phyloP scores from a whole-genome alignment of 805 yeast species.

The Cyberlindnera maclurae region DNA sequence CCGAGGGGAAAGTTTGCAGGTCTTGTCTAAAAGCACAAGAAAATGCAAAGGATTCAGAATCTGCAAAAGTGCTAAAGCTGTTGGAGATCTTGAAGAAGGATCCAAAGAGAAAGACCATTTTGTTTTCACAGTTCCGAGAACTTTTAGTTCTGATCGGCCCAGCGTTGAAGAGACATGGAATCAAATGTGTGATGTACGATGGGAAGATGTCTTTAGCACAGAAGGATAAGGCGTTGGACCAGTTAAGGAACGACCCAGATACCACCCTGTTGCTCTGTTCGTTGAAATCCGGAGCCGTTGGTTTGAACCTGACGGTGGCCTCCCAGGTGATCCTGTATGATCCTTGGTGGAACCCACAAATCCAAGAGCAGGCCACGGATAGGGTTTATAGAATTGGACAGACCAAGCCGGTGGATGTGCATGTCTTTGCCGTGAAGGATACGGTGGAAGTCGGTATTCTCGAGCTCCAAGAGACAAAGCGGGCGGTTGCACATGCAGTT shows the following conservation, averaged over 20 bases:
- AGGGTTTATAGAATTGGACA: conserved; percentile 92
- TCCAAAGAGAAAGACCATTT: conserved; percentile 33
- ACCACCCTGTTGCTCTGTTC: conserved; percentile 51
- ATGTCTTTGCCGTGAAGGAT: conserved; percentile 66
- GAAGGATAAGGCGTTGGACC: conserved; percentile 26
- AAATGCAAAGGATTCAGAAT: conserved; percentile 11
- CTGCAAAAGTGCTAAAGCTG: conserved; percentile 31
- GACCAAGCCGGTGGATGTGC: conserved; percentile 57
- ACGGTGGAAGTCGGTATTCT: conserved; percentile 84
- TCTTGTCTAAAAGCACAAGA: conserved; percentile 12
- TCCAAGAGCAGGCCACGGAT: conserved; percentile 86
- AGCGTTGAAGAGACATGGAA: conserved; percentile 24
- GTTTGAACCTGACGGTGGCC: conserved; percentile 77
- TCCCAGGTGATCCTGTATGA: conserved; percentile 82
- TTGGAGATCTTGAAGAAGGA: conserved; percentile 28
- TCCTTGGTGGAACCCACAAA: conserved; percentile 95
- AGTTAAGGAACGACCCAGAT: conserved; percentile 24
- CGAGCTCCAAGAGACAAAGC: conserved; percentile 72
- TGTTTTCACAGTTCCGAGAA: conserved; percentile 37
- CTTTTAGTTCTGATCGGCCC: conserved; percentile 27
- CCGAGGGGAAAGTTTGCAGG: conserved; percentile 8
- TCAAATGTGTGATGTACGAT: conserved; percentile 28
- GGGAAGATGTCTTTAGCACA: conserved; percentile 27
- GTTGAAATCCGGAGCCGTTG: conserved; percentile 90
- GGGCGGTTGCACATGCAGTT: conserved; percentile 64